Evolutionary conservation across 2,329 filamentous ascomycete species (phyloP).

Genomic region (Myriosclerotinia duriaeana): DNA sequence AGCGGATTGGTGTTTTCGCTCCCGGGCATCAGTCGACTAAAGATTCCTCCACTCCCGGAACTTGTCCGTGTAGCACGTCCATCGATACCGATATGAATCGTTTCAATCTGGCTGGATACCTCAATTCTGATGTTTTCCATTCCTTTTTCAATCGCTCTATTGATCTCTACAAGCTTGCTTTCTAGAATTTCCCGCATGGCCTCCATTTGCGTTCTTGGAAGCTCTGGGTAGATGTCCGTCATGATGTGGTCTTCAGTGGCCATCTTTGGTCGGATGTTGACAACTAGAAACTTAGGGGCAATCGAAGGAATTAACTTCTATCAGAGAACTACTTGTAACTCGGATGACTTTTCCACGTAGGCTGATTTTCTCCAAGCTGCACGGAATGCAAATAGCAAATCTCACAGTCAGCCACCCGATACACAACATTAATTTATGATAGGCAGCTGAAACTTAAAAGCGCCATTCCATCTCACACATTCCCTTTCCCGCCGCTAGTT

Average conservation of each 20-base stretch:
- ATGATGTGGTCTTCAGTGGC: slow-evolving; percentile 7
- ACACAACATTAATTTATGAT: not conserved
- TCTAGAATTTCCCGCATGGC: slow-evolving; percentile 6
- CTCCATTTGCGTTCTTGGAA: slow-evolving; percentile 3
- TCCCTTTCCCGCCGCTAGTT: too few species aligned
- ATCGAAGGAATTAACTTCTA: not conserved
- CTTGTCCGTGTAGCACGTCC: not conserved
- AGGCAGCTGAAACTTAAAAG: slow-evolving; percentile 1
- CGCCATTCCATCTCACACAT: not conserved
- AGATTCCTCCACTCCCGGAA: not conserved
- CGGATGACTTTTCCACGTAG: not conserved
- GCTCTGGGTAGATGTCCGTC: slow-evolving; percentile 4
- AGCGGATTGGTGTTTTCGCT: not conserved
- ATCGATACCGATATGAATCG: slow-evolving; percentile 10
- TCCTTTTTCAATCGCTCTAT: not conserved
- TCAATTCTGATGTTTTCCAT: slow-evolving; percentile 14
- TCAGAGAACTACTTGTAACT: not conserved
- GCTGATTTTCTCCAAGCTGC: too few species aligned
- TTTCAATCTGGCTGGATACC: slow-evolving; percentile 12
- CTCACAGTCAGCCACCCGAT: not conserved
- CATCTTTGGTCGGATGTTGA: not conserved
- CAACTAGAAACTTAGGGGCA: too few species aligned
- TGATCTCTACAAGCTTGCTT: slow-evolving; percentile 7
- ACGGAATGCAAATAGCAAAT: not conserved
- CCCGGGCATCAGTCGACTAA: slow-evolving; percentile 3